Conservation (phyloP, 2,329 filamentous ascomycete species). For the Rasamsonia emersonii region DNA sequence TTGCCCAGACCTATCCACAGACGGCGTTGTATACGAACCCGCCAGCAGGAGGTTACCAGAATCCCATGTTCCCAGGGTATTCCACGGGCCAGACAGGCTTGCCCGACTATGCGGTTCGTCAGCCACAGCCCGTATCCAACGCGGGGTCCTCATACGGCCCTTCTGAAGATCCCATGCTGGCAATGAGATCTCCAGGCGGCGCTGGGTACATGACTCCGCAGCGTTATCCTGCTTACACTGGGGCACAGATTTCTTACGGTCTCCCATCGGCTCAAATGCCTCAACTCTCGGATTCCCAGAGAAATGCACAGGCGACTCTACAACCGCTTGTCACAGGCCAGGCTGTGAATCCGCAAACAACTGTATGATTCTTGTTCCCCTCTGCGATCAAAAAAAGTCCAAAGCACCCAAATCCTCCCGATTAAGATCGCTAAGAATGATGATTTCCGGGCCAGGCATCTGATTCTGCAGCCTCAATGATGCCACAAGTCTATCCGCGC, state of each 20-base stretch:
- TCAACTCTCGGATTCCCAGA: conserved; percentile 27
- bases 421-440: conserved; percentile 21
- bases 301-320: conserved; percentile 28
- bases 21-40: conserved; percentile 10
- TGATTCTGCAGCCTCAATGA: conserved; percentile 28
- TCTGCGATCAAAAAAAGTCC: conserved; percentile 4
- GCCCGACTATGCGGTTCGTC: conserved; percentile 29
- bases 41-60: conserved; percentile 22
- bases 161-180: conserved; percentile 12
- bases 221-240: conserved; percentile 14
- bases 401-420: conserved; percentile 15
- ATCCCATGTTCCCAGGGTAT: conserved; percentile 26
- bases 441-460: conserved; percentile 22
- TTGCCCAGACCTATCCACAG: conserved; percentile 28
- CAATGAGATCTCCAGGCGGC: conserved; percentile 13
- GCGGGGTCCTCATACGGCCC: conserved; percentile 13
- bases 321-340: conserved; percentile 24
- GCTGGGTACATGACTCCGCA: conserved; percentile 11
- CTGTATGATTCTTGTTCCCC: conserved; percentile 23
- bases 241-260: conserved; percentile 25
- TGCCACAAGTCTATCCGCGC: conserved; percentile 27
- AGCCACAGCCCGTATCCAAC: conserved; percentile 10
- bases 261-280: conserved; percentile 25
- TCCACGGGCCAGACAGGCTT: conserved; percentile 25
- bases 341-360: conserved; percentile 26